Base-by-base conservation (phyloP, 805 yeast species). In the Phaffomyces antillensis region DNA sequence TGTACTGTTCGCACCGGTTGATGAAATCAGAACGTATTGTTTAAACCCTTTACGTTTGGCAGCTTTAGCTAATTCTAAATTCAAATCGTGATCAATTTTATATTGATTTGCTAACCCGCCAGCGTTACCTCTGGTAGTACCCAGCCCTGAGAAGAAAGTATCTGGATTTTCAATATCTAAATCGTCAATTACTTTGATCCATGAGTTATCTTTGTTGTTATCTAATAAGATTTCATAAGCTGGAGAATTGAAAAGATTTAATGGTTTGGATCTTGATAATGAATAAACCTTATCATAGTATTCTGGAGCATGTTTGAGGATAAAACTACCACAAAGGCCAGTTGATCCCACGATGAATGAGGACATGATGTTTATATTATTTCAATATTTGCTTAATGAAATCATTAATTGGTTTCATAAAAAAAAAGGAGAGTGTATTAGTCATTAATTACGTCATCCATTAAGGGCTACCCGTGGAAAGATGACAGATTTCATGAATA, bases 21-120 rank as follows among this genome's bases (percentile, higher is more conserved):
- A 67, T 4, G 89, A 79, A 6, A 89, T 73, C 13, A 89, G 59
- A 4, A 89, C 80, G 51, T 76, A 79, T 1, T 88, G 83, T 35
- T 73, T 71, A 52, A 78, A 78, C 1, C 93, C 93, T 2, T 75
- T 73, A 5, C 68, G 77, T 58, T 77, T 82, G 1, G 96, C 96
- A 7, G 81, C 82, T 52, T 77, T 75, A 6, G 95, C 95, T 33
- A 83, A 65, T 35, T 71, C 77, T 36, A 76, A 60, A 57, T 86
- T 87, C 54, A 83, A 67, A 45, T 85, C 95, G 52, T 81, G 76
- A 57, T 89, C 96, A 52, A 89, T 79, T 53, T 72, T 70, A 52
- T 73, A 71, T 64, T 86, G 93, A 24, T 77, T 74, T 23, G 76
- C 86, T n/a, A 79, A 65, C 1, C 84, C 72, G 16, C 96, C 95